Base-by-base conservation (phyloP, 805 yeast species). In the Isabelozyma heimii region DNA sequence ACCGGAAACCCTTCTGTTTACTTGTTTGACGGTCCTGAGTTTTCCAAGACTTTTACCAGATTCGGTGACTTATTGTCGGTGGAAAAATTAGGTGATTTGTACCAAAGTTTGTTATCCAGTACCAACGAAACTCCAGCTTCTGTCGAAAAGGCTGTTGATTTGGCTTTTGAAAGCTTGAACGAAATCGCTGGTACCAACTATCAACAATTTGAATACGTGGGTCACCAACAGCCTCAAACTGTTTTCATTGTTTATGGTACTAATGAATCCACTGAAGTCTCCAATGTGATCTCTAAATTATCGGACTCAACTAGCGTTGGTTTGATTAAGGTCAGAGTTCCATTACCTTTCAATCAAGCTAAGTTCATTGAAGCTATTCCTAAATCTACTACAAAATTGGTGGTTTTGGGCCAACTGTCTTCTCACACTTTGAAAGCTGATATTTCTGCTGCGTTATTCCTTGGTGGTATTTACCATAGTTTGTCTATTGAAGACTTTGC, bases 211-310 rank as follows among this genome's bases (percentile, higher is more conserved):
- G 89, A 88, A 66, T 89, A 85, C 67, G 69, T 64, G 50, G 97
- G 97, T 46, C 73, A 74, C 47, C 63, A 65, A 8, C 66, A 74
- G 47, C 85, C 96, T 8, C 81, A 80, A 42, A 81, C 86, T 20
- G 88, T 91, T n/a, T 84, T 88, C 64, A 92, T 91, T 33, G 75
- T 84, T n/a, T 83, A 87, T 55, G 96, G 97, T 20, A 76, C 94
- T 39, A 67, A 78, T 40, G 91, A 87, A 63, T 71, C 86, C 14
- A 73, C 82, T 47, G 68, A 81, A 48, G 75, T 88, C 39, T 58
- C 79, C 43, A 66, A 70, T 26, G 73, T 78, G 27, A 70, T 84
- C 43, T 54, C 62, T 33, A 61, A 62, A 16, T 60, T 68, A 37
- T 61, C 72, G 8, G 63, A 66, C 16, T 49, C 62, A 4, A 64